Evolutionary conservation across 2,329 filamentous ascomycete species (phyloP).

Genomic region (Aspergillus nomiae): DNA sequence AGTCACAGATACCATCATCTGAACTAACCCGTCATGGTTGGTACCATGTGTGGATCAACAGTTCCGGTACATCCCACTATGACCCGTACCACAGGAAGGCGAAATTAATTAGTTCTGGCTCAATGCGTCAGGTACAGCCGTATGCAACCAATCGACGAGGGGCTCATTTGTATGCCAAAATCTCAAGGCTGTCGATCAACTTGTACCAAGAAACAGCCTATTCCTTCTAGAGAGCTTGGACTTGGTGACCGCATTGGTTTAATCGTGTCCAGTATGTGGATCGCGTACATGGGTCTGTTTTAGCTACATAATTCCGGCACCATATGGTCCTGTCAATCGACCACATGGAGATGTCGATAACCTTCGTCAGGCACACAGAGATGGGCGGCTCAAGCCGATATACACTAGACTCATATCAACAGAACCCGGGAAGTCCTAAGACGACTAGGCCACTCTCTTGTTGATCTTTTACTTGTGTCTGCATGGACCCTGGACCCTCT

Average conservation of each 20-base stretch:
- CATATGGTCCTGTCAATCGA: background rate
- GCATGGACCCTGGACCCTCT: background rate
- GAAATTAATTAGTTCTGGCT: background rate
- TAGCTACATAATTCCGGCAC: background rate
- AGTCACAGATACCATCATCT: background rate
- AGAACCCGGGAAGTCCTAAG: background rate
- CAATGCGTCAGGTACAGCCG: background rate
- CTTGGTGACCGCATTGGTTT: background rate
- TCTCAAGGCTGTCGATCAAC: background rate
- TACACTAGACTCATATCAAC: background rate
- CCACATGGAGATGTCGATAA: background rate
- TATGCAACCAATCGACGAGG: background rate
- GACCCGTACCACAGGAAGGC: background rate
- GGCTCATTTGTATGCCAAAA: background rate
- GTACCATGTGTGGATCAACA: background rate
- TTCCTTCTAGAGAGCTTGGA: background rate
- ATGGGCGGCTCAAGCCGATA: background rate
- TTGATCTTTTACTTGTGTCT: background rate
- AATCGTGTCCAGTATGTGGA: background rate
- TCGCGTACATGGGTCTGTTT: background rate
- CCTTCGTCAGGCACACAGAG: background rate
- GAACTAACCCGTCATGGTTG: background rate
- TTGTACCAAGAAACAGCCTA: background rate
- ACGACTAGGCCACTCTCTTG: background rate
- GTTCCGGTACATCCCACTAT: background rate